phyloP scores from a whole-genome alignment of 2,329 filamentous ascomycete genomes.

The Botrytis cinerea region DNA sequence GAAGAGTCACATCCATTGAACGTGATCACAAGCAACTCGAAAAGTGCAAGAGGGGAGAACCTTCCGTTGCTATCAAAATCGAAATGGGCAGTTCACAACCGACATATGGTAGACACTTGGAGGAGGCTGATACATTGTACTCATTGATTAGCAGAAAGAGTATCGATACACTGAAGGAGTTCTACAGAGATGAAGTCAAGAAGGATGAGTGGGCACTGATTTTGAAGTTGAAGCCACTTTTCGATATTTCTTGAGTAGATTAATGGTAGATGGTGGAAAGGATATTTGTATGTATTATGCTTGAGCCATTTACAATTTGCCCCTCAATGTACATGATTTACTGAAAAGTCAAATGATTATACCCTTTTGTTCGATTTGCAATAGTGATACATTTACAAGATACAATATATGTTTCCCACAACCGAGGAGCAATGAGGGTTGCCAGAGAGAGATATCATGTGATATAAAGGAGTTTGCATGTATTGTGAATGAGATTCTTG shows the following conservation, averaged over 20 bases:
- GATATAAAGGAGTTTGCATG: too few relatives aligned
- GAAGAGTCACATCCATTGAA: slow-evolving; percentile 96
- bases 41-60: slow-evolving; percentile 92
- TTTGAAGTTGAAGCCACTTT: slow-evolving; percentile 91
- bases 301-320: neutral
- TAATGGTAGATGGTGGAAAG: neutral
- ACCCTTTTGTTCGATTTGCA: neutral
- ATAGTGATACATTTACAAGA: neutral
- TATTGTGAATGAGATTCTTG: too few relatives aligned
- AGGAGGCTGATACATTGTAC: slow-evolving; percentile 88
- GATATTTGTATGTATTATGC: slow-evolving; percentile 1
- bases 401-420: neutral
- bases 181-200: slow-evolving; percentile 81
- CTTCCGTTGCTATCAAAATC: slow-evolving; percentile 97
- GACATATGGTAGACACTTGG: slow-evolving; percentile 89
- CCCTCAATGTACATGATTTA: neutral
- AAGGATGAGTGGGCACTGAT: slow-evolving; percentile 96
- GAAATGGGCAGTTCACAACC: slow-evolving; percentile 92
- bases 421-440: neutral
- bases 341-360: neutral
- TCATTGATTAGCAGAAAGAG: slow-evolving; percentile 81
- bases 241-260: slow-evolving; percentile 64
- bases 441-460: neutral
- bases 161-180: slow-evolving; percentile 96
- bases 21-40: slow-evolving; percentile 94